Percentiles rank a stretch among this genome's conserved stretches.
Evolutionary conservation across 1,139 yeast species (phyloP).

Genomic region (Yamadazyma jaroonii): DNA sequence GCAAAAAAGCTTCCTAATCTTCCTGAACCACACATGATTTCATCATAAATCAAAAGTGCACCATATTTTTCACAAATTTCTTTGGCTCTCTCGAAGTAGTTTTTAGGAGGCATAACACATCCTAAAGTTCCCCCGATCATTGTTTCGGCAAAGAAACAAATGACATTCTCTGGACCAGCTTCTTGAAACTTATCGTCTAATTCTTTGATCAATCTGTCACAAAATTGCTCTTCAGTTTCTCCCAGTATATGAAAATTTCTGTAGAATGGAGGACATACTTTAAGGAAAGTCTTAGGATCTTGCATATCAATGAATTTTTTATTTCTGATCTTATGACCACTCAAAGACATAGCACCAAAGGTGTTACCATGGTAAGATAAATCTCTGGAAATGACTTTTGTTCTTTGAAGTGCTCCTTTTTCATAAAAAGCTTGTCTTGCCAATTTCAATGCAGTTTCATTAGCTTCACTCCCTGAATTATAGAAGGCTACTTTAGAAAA

Average conservation of each 20-base stretch:
- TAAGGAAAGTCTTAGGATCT: conserved; percentile 39
- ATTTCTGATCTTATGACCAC: conserved; percentile 36
- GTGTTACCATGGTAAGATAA: conserved; percentile 59
- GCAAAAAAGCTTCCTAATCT: conserved; percentile 39
- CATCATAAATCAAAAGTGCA: conserved; percentile 52
- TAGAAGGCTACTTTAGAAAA: conserved; percentile 51
- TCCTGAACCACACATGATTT: conserved; percentile 65
- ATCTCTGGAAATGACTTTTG: conserved; percentile 48
- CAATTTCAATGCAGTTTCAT: conserved; percentile 54
- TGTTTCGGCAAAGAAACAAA: conserved; percentile 55
- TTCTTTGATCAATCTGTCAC: conserved; percentile 38
- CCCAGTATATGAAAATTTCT: conserved; percentile 35
- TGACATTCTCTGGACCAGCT: conserved; percentile 49
- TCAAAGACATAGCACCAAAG: conserved; percentile 49
- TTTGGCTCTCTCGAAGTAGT: conserved; percentile 54
- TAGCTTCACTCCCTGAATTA: conserved; percentile 59
- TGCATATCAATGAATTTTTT: conserved; percentile 36
- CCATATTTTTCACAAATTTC: conserved; percentile 55
- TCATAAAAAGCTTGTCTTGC: conserved; percentile 51
- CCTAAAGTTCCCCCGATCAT: conserved; percentile 57
- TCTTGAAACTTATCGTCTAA: conserved; percentile 45
- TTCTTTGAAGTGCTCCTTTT: conserved; percentile 42
- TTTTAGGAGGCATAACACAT: conserved; percentile 52
- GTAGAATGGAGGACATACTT: conserved; percentile 45
- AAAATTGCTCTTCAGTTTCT: conserved; percentile 47